Conservation (phyloP, 2,329 filamentous ascomycete genomes). For the Colletotrichum musae region DNA sequence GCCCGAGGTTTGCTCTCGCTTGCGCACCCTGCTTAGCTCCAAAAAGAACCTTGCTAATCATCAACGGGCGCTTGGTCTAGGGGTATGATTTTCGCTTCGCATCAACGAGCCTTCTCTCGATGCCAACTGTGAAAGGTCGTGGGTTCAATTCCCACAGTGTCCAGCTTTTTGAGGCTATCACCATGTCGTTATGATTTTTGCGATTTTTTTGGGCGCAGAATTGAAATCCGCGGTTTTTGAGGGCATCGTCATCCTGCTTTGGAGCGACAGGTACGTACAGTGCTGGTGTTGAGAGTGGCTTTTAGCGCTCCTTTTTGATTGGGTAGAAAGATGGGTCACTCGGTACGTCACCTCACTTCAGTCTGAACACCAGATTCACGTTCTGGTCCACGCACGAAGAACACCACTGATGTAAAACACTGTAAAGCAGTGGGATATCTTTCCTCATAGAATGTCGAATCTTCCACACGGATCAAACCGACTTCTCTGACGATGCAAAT, state of each 20-base stretch:
- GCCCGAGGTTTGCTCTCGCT: too few species aligned
- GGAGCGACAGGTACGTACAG: not conserved
- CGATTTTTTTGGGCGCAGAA: not conserved
- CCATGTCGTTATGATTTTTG: not conserved
- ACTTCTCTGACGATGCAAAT: too few species aligned
- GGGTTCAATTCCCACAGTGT: slow-evolving; percentile 40
- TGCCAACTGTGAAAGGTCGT: slow-evolving; percentile 30
- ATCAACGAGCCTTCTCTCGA: not conserved
- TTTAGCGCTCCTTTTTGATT: not conserved
- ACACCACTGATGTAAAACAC: too few species aligned
- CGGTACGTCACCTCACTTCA: not conserved
- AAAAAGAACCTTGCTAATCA: fast-evolving
- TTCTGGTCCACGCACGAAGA: too few species aligned
- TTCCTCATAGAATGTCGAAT: too few species aligned
- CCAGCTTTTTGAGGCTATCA: slow-evolving; percentile 12
- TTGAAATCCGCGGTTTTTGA: not conserved
- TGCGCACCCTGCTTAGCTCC: too few species aligned
- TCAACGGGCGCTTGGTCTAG: slow-evolving; percentile 37
- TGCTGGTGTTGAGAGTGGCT: not conserved
- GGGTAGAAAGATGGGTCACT: not conserved
- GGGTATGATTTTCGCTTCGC: slow-evolving; percentile 41
- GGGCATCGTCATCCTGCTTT: not conserved
- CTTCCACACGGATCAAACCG: too few species aligned
- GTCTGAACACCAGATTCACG: not conserved
- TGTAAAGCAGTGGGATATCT: too few species aligned